A percentile compares a stretch with the other conserved stretches of the same genome.
Conservation (phyloP, 106 monocot genomes). For the Gastrodia elata region DNA sequence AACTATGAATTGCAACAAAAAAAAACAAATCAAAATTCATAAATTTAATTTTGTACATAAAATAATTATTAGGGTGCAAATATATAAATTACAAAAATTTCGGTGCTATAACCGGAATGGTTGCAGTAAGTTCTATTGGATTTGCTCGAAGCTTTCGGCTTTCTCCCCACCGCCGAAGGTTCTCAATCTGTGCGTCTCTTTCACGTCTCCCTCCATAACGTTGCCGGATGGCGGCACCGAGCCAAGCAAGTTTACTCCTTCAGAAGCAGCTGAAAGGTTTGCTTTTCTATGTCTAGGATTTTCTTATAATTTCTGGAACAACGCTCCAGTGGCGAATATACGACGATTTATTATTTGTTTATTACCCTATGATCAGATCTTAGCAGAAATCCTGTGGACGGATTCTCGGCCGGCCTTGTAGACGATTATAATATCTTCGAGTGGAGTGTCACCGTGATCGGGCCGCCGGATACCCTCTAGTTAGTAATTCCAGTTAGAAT, state of each 20-base stretch:
- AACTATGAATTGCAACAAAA: no score
- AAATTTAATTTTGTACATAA: no score
- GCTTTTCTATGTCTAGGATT: neutral
- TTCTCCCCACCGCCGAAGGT: no score
- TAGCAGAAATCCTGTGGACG: constrained; percentile 55
- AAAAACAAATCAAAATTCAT: no score
- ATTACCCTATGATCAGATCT: constrained; percentile 29
- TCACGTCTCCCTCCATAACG: no score
- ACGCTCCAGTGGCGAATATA: no score
- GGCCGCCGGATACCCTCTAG: constrained; percentile 70
- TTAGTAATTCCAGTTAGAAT: constrained; percentile 14
- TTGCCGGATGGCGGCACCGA: constrained; percentile 41
- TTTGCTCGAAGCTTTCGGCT: no score
- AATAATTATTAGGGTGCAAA: no score
- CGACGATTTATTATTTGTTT: neutral
- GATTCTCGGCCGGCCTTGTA: constrained; percentile 75
- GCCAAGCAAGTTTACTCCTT: constrained; percentile 53
- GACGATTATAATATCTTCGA: constrained; percentile 67
- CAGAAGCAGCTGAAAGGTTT: constrained; percentile 51
- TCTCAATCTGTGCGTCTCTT: no score
- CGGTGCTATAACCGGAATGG: no score
- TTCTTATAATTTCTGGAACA: neutral
- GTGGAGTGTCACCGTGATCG: constrained; percentile 73
- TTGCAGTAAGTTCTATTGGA: no score
- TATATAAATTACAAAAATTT: no score